These are phyloP conservation scores for Dujonia santamariae DNA, from an alignment of 1,139 yeast genomes.

Conservation along the genomic window DNA sequence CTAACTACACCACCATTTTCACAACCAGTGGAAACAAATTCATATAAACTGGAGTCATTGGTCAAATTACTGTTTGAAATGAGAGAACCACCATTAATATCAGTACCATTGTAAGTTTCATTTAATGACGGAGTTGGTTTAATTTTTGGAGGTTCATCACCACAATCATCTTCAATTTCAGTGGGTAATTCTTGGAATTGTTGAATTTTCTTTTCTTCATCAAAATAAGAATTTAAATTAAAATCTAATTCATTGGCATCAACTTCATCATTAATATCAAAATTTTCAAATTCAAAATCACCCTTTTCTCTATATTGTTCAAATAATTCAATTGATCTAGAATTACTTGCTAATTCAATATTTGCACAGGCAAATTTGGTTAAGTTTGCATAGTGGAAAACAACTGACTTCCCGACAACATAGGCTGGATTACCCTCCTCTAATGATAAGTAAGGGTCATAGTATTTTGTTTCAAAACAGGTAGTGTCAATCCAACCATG, in stretches of 20 bases:
- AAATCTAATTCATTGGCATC: constrained; percentile 16
- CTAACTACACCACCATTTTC: constrained; percentile 11
- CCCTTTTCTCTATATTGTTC: constrained; percentile 21
- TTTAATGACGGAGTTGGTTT: background rate
- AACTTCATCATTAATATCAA: constrained; percentile 18
- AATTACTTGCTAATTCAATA: constrained; percentile 34
- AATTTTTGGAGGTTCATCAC: constrained; percentile 3
- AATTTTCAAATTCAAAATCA: constrained; percentile 18
- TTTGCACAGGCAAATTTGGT: constrained; percentile 59
- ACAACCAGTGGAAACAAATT: constrained; percentile 11
- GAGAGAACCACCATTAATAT: constrained; percentile 1
- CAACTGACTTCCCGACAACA: constrained; percentile 51
- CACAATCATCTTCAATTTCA: constrained; percentile 3
- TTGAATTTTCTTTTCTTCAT: too few relatives aligned
- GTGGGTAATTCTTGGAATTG: too few relatives aligned
- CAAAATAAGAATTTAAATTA: too few relatives aligned
- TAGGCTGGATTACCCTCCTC: constrained; percentile 44
- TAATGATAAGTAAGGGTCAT: constrained; percentile 54
- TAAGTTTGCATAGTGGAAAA: constrained; percentile 48
- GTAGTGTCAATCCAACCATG: constrained; percentile 58
- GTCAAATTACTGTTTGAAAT: constrained; percentile 1
- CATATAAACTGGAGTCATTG: constrained; percentile 5
- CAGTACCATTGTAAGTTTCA: constrained; percentile 11
- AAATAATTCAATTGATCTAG: constrained; percentile 23
- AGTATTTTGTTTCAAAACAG: constrained; percentile 50